Percentiles rank a stretch among this genome's conserved stretches.
Conservation (phyloP, 164 flowering plant species). For the Vitis cinerea region DNA sequence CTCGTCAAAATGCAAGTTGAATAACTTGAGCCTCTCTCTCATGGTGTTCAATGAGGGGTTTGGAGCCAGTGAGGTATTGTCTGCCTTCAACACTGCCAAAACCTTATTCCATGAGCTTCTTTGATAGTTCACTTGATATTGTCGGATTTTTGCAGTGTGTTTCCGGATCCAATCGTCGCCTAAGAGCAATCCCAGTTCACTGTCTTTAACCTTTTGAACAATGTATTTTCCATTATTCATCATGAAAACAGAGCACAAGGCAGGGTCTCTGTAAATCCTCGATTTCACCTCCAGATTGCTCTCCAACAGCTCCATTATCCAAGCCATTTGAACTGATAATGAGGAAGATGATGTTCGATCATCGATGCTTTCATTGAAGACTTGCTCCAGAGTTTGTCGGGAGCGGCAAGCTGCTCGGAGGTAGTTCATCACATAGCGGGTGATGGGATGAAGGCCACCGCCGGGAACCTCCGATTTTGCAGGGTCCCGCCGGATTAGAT, state of each 20-base stretch:
- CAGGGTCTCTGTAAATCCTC: constrained; percentile 66
- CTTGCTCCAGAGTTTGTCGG: constrained; percentile 62
- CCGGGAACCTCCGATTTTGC: constrained; percentile 77
- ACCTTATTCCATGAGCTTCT: constrained; percentile 79
- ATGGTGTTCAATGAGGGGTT: constrained; percentile 25
- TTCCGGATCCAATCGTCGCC: constrained; percentile 94
- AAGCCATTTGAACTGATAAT: constrained; percentile 69
- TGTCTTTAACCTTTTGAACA: constrained; percentile 73
- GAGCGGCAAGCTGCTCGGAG: constrained; percentile 78
- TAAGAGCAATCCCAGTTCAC: constrained; percentile 65
- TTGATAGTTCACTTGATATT: constrained; percentile 55
- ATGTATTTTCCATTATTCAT: constrained; percentile 93
- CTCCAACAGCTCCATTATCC: constrained; percentile 95
- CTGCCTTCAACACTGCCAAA: constrained; percentile 49
- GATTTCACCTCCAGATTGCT: constrained; percentile 87
- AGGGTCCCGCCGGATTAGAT: constrained; percentile 77
- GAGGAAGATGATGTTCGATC: constrained; percentile 41
- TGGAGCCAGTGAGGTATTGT: constrained; percentile 29
- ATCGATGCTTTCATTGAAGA: constrained; percentile 58
- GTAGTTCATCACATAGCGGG: constrained; percentile 94
- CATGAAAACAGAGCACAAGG: constrained; percentile 69
- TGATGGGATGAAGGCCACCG: constrained; percentile 88
- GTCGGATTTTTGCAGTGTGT: constrained; percentile 64
- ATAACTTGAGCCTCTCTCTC: constrained; percentile 67
- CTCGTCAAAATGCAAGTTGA: constrained; percentile 71